Evolutionary conservation across 441 rosid species (phyloP).

Genomic region (Erodium texanum): DNA sequence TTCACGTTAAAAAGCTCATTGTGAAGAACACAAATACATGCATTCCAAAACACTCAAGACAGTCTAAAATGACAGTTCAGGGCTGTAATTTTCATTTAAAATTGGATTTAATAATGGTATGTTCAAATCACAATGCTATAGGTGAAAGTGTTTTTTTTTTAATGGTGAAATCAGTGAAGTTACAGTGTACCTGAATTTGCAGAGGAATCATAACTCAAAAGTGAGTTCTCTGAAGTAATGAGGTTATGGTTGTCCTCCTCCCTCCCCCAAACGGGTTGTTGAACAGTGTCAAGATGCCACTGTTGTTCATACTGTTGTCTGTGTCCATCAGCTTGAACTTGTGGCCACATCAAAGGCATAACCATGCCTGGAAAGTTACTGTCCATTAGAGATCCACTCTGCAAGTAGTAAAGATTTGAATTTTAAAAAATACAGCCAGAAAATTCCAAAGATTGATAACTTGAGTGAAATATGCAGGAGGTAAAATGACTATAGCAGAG

Average conservation of each 20-base stretch:
- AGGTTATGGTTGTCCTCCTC: conserved; percentile 50
- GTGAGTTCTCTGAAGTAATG: conserved; percentile 48
- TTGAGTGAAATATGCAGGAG: too few relatives aligned
- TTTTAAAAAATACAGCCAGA: too few relatives aligned
- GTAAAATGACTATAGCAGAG: too few relatives aligned
- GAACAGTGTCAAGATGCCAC: conserved; percentile 45
- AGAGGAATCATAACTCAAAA: conserved; percentile 43
- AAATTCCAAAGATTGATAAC: too few relatives aligned
- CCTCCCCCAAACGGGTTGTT: conserved; percentile 55
- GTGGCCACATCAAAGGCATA: conserved; percentile 65
- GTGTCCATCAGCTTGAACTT: conserved; percentile 33
- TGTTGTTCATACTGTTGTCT: conserved; percentile 58
- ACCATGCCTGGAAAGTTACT: conserved; percentile 43
- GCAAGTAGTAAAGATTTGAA: conserved; percentile 19
- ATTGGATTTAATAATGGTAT: too few relatives aligned
- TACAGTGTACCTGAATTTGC: conserved; percentile 50
- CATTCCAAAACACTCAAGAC: too few relatives aligned
- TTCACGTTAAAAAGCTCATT: neutral
- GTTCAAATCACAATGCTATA: too few relatives aligned
- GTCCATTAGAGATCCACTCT: conserved; percentile 51
- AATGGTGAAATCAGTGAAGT: too few relatives aligned
- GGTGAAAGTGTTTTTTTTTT: too few relatives aligned
- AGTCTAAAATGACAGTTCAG: too few relatives aligned
- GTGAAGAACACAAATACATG: neutral
- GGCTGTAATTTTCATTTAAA: too few relatives aligned